These are phyloP conservation scores for Ceratocystis eucalypticola DNA, from an alignment of 2,329 filamentous ascomycete genomes.

Conservation along the genomic window DNA sequence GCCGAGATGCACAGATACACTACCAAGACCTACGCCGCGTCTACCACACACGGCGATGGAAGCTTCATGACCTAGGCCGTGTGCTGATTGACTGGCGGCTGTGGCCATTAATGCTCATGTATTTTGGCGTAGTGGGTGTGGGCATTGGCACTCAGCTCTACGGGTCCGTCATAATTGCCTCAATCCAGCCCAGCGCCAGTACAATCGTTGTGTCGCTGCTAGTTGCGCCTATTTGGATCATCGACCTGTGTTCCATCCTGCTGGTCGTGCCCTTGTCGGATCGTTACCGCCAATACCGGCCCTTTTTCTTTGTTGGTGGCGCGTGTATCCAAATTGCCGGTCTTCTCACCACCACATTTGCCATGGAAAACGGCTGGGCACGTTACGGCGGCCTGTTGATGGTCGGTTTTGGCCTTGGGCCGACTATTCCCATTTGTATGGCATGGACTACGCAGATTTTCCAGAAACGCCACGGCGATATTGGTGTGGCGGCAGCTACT, in stretches of 20 bases:
- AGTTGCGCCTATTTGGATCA: slow-evolving; percentile 86
- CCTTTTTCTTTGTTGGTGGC: slow-evolving; percentile 66
- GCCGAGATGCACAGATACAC: slow-evolving; percentile 66
- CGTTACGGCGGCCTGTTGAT: slow-evolving; percentile 80
- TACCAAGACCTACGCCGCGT: slow-evolving; percentile 72
- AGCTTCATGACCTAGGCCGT: slow-evolving; percentile 49
- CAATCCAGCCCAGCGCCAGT: slow-evolving; percentile 60
- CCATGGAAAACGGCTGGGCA: slow-evolving; percentile 57
- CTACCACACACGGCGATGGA: slow-evolving; percentile 65
- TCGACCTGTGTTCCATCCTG: slow-evolving; percentile 79
- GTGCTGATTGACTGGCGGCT: slow-evolving; percentile 77
- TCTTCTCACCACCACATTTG: slow-evolving; percentile 65
- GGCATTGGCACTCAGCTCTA: slow-evolving; percentile 85
- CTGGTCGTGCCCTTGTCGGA: slow-evolving; percentile 76
- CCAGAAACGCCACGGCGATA: slow-evolving; percentile 76
- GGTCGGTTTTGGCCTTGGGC: slow-evolving; percentile 79
- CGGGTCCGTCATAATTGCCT: slow-evolving; percentile 70
- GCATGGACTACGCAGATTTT: slow-evolving; percentile 87
- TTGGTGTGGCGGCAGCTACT: slow-evolving; percentile 74
- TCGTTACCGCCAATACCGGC: slow-evolving; percentile 67
- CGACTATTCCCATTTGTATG: slow-evolving; percentile 88
- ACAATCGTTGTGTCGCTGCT: slow-evolving; percentile 66
- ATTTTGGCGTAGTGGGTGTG: slow-evolving; percentile 86
- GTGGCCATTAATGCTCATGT: slow-evolving; percentile 80
- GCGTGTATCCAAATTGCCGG: slow-evolving; percentile 69